Conservation (phyloP, 495 filamentous ascomycete species). For the Trichoderma asperelloides region DNA sequence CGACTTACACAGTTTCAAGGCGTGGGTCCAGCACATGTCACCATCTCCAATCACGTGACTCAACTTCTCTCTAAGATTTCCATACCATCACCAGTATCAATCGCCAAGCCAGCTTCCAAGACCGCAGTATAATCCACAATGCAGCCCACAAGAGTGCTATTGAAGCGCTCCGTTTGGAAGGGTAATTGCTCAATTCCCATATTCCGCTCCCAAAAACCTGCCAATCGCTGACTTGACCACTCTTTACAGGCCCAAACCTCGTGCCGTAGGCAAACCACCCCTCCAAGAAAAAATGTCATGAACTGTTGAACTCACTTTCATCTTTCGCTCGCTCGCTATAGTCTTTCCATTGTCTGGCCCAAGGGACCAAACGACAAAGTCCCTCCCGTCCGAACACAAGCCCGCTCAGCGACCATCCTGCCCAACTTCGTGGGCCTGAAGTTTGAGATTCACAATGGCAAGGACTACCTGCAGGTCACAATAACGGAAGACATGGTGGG, state of each 20-base stretch:
- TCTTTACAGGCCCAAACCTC: conserved; percentile 52
- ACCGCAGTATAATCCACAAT: conserved; percentile 24
- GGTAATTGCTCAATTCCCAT: conserved; percentile 23
- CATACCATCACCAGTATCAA: not conserved
- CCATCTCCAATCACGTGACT: not conserved
- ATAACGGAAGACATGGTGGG: conserved; percentile 99
- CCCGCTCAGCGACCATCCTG: conserved; percentile 84
- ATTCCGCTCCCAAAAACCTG: not conserved
- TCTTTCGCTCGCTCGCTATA: conserved; percentile 18
- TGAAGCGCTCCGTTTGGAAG: conserved; percentile 52
- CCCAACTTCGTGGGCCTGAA: conserved; percentile 90
- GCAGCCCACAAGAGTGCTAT: conserved; percentile 43
- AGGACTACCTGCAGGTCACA: conserved; percentile 76
- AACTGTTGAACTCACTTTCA: not conserved
- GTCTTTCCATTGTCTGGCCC: conserved; percentile 55
- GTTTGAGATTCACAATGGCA: conserved; percentile 94
- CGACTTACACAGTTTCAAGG: not conserved
- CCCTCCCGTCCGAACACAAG: conserved; percentile 77
- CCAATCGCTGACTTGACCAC: conserved; percentile 12
- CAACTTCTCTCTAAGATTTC: not conserved
- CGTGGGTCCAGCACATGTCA: not conserved
- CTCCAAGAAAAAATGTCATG: not conserved
- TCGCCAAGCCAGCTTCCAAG: not conserved
- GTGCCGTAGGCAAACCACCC: conserved; percentile 47
- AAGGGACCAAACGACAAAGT: conserved; percentile 47